Percentiles rank a stretch among this genome's conserved stretches.
Conservation (phyloP, 495 filamentous ascomycete genomes). For the Peziza echinospora region DNA sequence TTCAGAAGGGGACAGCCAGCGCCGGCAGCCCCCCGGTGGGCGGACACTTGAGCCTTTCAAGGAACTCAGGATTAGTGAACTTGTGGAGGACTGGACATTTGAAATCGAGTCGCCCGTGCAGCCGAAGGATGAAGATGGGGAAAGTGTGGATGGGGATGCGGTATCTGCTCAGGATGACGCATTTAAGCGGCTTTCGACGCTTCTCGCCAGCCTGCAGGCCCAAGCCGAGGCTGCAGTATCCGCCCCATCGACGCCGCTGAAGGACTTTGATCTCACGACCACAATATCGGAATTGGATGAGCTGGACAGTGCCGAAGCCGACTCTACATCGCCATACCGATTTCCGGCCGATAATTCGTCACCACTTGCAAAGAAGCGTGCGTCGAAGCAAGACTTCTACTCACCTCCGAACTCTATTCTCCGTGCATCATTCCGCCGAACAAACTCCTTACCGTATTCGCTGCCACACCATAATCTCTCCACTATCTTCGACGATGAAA, state of each 20-base stretch:
- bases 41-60: too few relatives aligned
- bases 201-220: constrained; percentile 16
- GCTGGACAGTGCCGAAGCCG: neutral
- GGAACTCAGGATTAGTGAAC: constrained; percentile 7
- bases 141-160: constrained; percentile 2
- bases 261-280: too few relatives aligned
- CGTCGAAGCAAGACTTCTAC: neutral
- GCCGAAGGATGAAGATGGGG: constrained; percentile 2
- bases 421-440: neutral
- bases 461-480: neutral
- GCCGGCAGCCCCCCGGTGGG: too few relatives aligned
- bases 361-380: neutral
- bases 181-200: constrained; percentile 15
- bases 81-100: constrained; percentile 2
- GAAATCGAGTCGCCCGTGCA: neutral
- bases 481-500: too few relatives aligned
- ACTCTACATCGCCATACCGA: neutral
- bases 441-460: neutral
- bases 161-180: constrained; percentile 10
- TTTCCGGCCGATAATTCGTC: neutral
- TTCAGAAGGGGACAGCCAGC: neutral
- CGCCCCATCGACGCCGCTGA: constrained; percentile 5
- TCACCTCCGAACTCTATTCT: neutral
- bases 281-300: too few relatives aligned
- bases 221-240: constrained; percentile 17